Evolutionary conservation across 1,284 basidiomycete genomes (phyloP), one percentile per base, ranked within the genome.

Genomic region (Pseudozyma sp.): DNA sequence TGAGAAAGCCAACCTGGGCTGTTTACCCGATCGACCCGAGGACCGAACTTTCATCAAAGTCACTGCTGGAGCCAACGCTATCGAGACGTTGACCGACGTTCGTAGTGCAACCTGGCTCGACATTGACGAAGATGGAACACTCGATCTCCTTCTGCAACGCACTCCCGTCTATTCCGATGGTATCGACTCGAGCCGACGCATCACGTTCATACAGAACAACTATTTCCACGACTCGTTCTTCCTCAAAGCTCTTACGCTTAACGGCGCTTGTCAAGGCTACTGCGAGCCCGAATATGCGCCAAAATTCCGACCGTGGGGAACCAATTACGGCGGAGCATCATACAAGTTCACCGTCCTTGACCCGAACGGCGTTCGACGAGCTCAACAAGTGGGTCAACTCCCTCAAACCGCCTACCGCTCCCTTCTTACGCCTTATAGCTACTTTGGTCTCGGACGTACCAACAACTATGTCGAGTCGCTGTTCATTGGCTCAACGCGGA

Each of bases 171-270:
- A 31, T 0, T 63, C 64, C 16, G 51, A 66, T 25, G 66, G 59
- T 34, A 51, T 38, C 48, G 77, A 77, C 49, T 86, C 49, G 31
- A 59, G 62, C 12, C 70, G 72, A 11, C 55, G 52, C 49, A 87
- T 95, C 14, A 86, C 91, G 1, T 97, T 99, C 79, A 88, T 99
- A 44, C 94, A 97, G 86, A 99, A 99, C 85, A 98, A 98, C 86
- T 94, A 95, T 82, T 99, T 97, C 83, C 95, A 95, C 83, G 97
- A 99, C 80, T 95, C 97, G 0, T 99, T 99, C 88, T 99, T 99
- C 89, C 88, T 99, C 64, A 98, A 98, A 85, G 93, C 95, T 1
- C 92, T 96, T 34, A 59, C 97, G 2, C 86, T 97, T 39, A 98
- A 97, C 80, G 95, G 95, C 12, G 96, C 94, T 0, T 99, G 96